Conservation (phyloP, 345 rosid genomes). For the Aegle marmelos region DNA sequence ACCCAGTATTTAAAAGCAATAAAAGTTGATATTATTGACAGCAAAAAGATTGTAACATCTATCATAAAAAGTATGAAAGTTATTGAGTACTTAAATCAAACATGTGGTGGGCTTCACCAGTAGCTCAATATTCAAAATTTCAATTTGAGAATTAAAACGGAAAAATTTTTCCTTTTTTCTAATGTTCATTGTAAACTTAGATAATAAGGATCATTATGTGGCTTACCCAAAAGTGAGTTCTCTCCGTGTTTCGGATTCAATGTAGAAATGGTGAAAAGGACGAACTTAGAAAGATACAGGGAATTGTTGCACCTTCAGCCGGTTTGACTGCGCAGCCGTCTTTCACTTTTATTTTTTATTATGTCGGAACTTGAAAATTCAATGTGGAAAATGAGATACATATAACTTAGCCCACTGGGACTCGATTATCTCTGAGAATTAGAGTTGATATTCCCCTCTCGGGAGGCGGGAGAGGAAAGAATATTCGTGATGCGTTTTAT, state of each 20-base stretch:
- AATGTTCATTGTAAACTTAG: neutral
- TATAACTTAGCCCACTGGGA: too few species aligned
- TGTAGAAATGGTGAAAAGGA: neutral
- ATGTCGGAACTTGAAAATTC: too few species aligned
- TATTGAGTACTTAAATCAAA: conserved; percentile 6
- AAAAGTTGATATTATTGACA: neutral
- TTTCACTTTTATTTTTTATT: too few species aligned
- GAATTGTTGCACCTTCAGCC: neutral
- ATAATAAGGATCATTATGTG: neutral
- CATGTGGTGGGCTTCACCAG: neutral
- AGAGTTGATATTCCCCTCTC: too few species aligned
- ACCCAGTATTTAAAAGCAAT: neutral
- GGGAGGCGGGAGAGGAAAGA: too few species aligned
- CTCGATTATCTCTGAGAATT: too few species aligned
- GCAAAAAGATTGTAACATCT: neutral
- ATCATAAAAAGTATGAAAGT: neutral
- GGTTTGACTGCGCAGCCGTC: neutral
- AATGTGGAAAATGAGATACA: too few species aligned
- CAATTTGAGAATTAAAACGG: neutral
- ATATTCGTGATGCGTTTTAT: too few species aligned
- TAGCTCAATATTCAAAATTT: neutral
- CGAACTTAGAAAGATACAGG: neutral
- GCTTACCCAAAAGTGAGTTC: neutral
- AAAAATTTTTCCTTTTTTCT: too few species aligned
- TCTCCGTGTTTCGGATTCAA: neutral